Evolutionary conservation across 225 moss, liverwort and hornwort genomes (phyloP), one percentile per base, ranked within the genome.

Genomic region (Sphagnum tenellum): DNA sequence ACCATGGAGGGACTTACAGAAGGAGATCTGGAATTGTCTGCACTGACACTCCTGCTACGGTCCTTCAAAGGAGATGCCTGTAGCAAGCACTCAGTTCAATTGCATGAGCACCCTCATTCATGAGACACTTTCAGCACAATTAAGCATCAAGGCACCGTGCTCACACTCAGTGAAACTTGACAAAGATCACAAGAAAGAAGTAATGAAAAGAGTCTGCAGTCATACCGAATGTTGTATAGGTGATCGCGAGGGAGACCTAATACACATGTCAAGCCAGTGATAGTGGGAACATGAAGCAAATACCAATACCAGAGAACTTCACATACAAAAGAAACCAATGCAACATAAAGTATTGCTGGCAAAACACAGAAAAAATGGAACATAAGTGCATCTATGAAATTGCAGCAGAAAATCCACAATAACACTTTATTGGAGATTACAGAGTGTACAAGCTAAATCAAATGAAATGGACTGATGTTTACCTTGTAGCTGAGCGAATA

Each of bases 161-260:
- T 29, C 29, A 29, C 29, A 29, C 29, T 29, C 29, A 29, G 29
- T 29, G 11, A 9, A 69, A 69, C 69, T 50, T 4, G 45, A 4
- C 44, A 29, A 29, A 45, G 45, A 61, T 6, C 3, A n/a, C n/a
- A 46, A 61, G 9, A 29, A 3, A 45, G 9, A 5, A 5, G 9
- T 48, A 9, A 29, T 29, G 29, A 29, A 29, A 29, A 29, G 29
- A 29, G 29, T 29, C 29, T 29, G 29, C 29, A 3, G 12, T 46
- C 62, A 46, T 48, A 62, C 46, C 46, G 8, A 4, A 62, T 3
- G 11, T 48, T 7, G 76, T 50, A 7, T 56, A 65, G 79, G 77
- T 12, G 83, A 80, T 45, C 79, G 67, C n/a, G 83, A 84, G 70
- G 79, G 74, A 55, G 83, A 84, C 64, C 82, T 82, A 69, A 29